A percentile compares a stretch with the other conserved stretches of the same genome.
phyloP scores from a whole-genome alignment of 495 filamentous ascomycete species.

The Penicillium cinerascens region DNA sequence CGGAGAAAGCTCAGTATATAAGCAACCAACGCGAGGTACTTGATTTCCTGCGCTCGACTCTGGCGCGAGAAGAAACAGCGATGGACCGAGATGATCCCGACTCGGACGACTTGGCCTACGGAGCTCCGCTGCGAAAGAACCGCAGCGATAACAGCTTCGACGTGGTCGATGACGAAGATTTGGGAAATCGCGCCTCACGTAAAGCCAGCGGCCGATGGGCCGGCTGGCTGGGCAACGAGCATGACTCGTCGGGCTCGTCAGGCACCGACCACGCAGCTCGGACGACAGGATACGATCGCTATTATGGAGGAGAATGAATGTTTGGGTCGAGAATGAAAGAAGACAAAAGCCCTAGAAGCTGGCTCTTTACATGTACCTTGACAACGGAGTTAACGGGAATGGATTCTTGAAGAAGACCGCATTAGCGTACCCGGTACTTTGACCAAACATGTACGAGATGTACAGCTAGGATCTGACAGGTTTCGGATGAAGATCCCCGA shows the following conservation, averaged over 20 bases:
- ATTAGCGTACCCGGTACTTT: not conserved
- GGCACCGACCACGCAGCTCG: constrained; percentile 32
- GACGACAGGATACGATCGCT: constrained; percentile 26
- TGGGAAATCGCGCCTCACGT: constrained; percentile 26
- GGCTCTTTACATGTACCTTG: not conserved
- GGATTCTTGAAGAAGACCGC: not conserved
- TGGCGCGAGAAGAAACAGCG: constrained; percentile 67
- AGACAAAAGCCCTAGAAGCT: not conserved
- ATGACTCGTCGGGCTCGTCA: constrained; percentile 27
- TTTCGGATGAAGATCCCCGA: constrained; percentile 12
- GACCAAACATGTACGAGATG: not conserved
- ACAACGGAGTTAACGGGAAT: not conserved
- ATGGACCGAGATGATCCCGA: constrained; percentile 39
- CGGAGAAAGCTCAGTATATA: constrained; percentile 68
- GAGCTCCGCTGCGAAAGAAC: constrained; percentile 60
- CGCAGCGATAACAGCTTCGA: constrained; percentile 78
- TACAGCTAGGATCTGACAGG: constrained; percentile 1
- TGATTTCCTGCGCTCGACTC: constrained; percentile 63
- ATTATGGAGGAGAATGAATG: constrained; percentile 1
- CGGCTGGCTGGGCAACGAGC: constrained; percentile 37
- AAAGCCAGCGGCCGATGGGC: constrained; percentile 32
- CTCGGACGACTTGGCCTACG: constrained; percentile 45
- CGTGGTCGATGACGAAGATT: constrained; percentile 71
- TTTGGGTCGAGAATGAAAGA: not conserved
- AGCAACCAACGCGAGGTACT: constrained; percentile 70